Evolutionary conservation across 352 stramenopile species (phyloP).

Genomic region (Pythium vanterpoolii): DNA sequence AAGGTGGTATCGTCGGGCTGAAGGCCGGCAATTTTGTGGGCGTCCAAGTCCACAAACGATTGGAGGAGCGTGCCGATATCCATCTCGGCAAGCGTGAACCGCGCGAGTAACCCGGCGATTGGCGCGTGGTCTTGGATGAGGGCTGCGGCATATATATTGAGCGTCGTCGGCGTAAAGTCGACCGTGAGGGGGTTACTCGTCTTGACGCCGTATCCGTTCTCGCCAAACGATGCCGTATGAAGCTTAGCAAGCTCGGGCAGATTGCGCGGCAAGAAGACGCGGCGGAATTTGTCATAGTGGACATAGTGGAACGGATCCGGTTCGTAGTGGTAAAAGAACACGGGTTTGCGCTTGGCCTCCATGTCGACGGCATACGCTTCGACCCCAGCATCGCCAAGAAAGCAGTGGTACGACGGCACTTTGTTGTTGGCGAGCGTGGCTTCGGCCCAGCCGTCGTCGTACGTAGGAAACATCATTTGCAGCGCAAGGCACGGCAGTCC

Average conservation of each 20-base stretch:
- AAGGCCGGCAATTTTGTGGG: background rate
- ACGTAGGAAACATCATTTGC: slow-evolving; percentile 33
- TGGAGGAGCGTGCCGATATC: slow-evolving; percentile 30
- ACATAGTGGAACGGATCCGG: slow-evolving; percentile 40
- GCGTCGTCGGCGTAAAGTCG: slow-evolving; percentile 29
- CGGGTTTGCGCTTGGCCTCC: slow-evolving; percentile 16
- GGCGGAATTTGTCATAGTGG: slow-evolving; percentile 30
- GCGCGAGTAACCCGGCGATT: slow-evolving; percentile 24
- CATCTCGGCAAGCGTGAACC: slow-evolving; percentile 23
- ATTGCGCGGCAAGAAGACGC: slow-evolving; percentile 35
- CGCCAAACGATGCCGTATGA: slow-evolving; percentile 28
- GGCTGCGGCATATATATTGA: slow-evolving; percentile 32
- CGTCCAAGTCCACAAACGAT: background rate
- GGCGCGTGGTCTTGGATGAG: slow-evolving; percentile 21
- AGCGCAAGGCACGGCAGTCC: slow-evolving; percentile 35
- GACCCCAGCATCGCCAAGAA: slow-evolving; percentile 19
- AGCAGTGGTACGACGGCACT: slow-evolving; percentile 49
- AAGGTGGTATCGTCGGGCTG: slow-evolving; percentile 21
- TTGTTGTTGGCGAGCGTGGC: slow-evolving; percentile 34
- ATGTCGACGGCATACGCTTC: slow-evolving; percentile 19
- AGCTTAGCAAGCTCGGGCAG: slow-evolving; percentile 18
- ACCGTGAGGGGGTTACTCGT: slow-evolving; percentile 38
- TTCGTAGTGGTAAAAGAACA: slow-evolving; percentile 56
- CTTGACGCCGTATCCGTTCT: slow-evolving; percentile 38
- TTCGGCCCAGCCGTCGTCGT: slow-evolving; percentile 34